Percentiles rank a stretch among this genome's conserved stretches.
Evolutionary conservation across 1,284 basidiomycete species (phyloP).

Genomic region (Melampsora americana): DNA sequence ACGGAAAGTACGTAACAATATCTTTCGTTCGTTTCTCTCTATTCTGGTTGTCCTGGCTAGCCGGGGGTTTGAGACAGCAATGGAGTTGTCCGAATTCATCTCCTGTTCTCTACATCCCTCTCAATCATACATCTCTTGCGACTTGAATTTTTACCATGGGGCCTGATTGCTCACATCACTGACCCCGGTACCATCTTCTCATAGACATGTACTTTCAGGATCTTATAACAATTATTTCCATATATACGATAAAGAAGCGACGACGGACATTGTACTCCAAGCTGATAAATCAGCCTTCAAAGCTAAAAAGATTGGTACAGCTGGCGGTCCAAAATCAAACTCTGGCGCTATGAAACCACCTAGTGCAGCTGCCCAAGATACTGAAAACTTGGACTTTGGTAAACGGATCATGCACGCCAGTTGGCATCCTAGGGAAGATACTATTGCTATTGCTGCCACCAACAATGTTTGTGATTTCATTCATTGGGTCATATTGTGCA

Average conservation of each 20-base stretch:
- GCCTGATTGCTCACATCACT: slow-evolving; percentile 6
- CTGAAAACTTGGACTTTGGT: slow-evolving; percentile 74
- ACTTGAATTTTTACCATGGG: too few relatives aligned
- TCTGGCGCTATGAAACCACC: slow-evolving; percentile 68
- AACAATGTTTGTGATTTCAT: slow-evolving; percentile 54
- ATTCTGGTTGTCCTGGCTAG: not conserved
- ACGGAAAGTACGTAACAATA: slow-evolving; percentile 73
- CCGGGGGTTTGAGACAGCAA: not conserved
- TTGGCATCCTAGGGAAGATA: slow-evolving; percentile 96
- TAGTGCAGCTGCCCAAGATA: slow-evolving; percentile 79
- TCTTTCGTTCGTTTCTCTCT: not conserved
- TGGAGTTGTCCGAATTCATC: not conserved
- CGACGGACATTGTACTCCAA: slow-evolving; percentile 88
- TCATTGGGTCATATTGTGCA: not conserved
- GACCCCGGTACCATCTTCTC: slow-evolving; percentile 43
- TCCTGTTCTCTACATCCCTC: not conserved
- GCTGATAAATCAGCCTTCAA: slow-evolving; percentile 99
- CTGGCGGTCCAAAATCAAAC: slow-evolving; percentile 61
- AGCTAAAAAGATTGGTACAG: slow-evolving; percentile 82
- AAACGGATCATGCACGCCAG: slow-evolving; percentile 88
- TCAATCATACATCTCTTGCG: too few relatives aligned
- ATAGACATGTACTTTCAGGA: slow-evolving; percentile 86
- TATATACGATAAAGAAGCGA: slow-evolving; percentile 90
- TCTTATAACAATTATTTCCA: slow-evolving; percentile 99
- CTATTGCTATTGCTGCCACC: slow-evolving; percentile 63